Percentiles rank a stretch among this genome's conserved stretches.
These are phyloP conservation scores for Astrothelium macrocarpum DNA, from an alignment of 495 filamentous ascomycete species.

Conservation along the genomic window DNA sequence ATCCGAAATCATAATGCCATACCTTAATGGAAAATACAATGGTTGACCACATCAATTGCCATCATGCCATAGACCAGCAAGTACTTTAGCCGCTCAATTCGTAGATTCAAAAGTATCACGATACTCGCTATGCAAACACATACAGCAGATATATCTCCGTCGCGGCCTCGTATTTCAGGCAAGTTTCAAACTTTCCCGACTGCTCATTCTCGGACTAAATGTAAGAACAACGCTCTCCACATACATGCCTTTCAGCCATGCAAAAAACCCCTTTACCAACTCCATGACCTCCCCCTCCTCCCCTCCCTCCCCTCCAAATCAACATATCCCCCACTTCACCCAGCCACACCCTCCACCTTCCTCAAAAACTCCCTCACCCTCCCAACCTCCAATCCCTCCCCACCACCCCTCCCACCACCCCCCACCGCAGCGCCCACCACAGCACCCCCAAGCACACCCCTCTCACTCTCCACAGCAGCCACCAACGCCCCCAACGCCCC, in stretches of 20 bases:
- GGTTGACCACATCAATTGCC: too few species aligned
- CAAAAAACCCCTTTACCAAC: too few species aligned
- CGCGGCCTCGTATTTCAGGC: neutral
- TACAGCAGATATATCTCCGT: neutral
- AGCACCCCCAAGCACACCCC: constrained; percentile 34
- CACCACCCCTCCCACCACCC: constrained; percentile 4
- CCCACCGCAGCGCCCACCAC: neutral
- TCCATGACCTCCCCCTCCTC: neutral
- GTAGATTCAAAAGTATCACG: too few species aligned
- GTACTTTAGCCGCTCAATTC: too few species aligned
- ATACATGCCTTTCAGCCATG: neutral
- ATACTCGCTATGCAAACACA: neutral
- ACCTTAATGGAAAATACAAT: too few species aligned
- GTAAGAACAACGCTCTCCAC: too few species aligned
- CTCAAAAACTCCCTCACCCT: constrained; percentile 58
- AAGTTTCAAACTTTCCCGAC: neutral
- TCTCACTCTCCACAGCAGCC: constrained; percentile 65
- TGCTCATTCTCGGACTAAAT: neutral
- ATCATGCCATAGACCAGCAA: too few species aligned
- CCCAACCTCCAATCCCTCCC: constrained; percentile 42
- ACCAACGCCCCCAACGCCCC: constrained; percentile 50
- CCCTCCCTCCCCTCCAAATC: neutral
- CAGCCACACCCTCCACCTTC: too few species aligned
- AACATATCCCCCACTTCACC: neutral
- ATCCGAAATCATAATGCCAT: too few species aligned